Conservation (phyloP, 805 yeast species). For the Starmerella tilneyi region DNA sequence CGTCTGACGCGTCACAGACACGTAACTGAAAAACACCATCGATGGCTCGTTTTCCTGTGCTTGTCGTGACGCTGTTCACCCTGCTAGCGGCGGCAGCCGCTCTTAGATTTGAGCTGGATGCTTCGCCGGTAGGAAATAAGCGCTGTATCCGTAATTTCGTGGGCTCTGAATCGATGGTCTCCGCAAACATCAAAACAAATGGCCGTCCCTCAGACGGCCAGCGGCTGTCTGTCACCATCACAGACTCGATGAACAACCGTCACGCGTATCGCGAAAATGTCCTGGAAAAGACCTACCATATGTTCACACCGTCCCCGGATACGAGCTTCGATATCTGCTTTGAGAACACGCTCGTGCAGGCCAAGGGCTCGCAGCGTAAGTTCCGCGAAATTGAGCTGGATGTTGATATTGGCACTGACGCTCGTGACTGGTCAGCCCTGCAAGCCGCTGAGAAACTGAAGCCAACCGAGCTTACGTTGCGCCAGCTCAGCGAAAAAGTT, state of each 20-base stretch:
- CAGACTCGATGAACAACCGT: slow-evolving; percentile 77
- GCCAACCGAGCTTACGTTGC: slow-evolving; percentile 84
- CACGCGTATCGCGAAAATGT: slow-evolving; percentile 68
- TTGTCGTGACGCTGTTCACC: slow-evolving; percentile 5
- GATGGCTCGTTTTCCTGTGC: neutral
- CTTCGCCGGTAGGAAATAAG: slow-evolving; percentile 35
- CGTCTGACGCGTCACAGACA: slow-evolving; percentile 8
- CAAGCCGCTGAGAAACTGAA: slow-evolving; percentile 88
- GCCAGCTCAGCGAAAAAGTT: slow-evolving; percentile 75
- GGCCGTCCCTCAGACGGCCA: slow-evolving; percentile 87
- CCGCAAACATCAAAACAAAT: slow-evolving; percentile 62
- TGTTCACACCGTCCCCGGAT: slow-evolving; percentile 73
- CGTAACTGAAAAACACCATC: slow-evolving; percentile 7
- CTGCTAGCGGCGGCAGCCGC: slow-evolving; percentile 24
- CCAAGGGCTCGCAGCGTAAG: slow-evolving; percentile 33
- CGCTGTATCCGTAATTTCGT: slow-evolving; percentile 91
- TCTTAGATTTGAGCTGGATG: slow-evolving; percentile 30
- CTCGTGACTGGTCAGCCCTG: slow-evolving; percentile 93
- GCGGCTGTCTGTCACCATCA: slow-evolving; percentile 46
- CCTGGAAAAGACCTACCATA: slow-evolving; percentile 59
- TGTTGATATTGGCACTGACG: slow-evolving; percentile 90
- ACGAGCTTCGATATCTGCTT: slow-evolving; percentile 89
- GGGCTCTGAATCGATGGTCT: slow-evolving; percentile 73
- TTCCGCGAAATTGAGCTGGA: slow-evolving; percentile 76
- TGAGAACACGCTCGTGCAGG: slow-evolving; percentile 44